These are phyloP conservation scores for Phenoliferia sp. DNA, from an alignment of 1,284 basidiomycete species.

Conservation along the genomic window DNA sequence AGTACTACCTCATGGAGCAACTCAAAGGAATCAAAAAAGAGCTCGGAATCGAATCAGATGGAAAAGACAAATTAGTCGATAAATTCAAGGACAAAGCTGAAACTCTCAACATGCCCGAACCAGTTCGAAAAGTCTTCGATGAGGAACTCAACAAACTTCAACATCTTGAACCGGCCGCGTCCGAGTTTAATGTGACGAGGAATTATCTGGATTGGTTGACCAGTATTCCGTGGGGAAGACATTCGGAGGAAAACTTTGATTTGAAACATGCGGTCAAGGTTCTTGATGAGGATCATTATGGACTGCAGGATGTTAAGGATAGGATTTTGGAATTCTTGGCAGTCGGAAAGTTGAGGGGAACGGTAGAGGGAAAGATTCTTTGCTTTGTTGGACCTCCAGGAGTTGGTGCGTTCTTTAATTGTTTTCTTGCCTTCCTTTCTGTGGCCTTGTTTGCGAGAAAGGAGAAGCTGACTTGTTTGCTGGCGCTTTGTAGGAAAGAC, in stretches of 20 bases:
- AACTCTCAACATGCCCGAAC: conserved; percentile 85
- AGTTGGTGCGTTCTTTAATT: conserved; percentile 79
- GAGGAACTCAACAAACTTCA: conserved; percentile 91
- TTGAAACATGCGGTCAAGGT: conserved; percentile 79
- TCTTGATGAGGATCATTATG: conserved; percentile 94
- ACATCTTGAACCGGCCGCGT: conserved; percentile 80
- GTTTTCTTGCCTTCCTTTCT: conserved; percentile 60
- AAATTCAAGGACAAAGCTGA: conserved; percentile 91
- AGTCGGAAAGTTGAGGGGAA: conserved; percentile 91
- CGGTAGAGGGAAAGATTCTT: conserved; percentile 97
- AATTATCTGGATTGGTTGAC: conserved; percentile 97
- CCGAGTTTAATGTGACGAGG: conserved; percentile 81
- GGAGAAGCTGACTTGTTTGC: neutral
- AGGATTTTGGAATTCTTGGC: conserved; percentile 97
- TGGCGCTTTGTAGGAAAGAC: conserved; percentile 33
- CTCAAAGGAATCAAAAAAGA: conserved; percentile 99
- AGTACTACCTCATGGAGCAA: conserved; percentile 98
- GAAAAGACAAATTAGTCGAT: conserved; percentile 95
- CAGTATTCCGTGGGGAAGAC: conserved; percentile 93
- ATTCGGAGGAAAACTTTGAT: conserved; percentile 89
- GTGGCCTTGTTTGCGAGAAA: conserved; percentile 31
- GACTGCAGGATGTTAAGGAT: conserved; percentile 90
- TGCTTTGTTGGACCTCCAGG: conserved; percentile 95
- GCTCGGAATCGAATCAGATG: conserved; percentile 92
- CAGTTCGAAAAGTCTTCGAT: conserved; percentile 89